Evolutionary conservation across 179 eudicot species (phyloP).

Genomic region (Heliamphora pulchella): DNA sequence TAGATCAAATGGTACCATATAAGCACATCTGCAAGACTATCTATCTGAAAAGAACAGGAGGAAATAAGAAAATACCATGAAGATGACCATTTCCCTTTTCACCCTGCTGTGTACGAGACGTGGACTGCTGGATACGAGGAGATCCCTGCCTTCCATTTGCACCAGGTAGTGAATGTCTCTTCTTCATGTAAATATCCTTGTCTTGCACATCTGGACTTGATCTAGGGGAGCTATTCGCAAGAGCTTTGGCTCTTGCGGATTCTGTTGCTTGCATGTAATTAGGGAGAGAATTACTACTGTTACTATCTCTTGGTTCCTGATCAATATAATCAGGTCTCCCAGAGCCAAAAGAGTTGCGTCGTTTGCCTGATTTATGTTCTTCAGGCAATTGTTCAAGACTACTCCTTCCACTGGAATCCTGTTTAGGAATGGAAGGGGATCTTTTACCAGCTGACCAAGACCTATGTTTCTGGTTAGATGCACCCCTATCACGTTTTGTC

Average conservation of each 20-base stretch:
- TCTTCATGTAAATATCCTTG: constrained; percentile 47
- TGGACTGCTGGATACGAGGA: constrained; percentile 50
- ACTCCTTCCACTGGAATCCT: constrained; percentile 45
- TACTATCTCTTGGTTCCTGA: constrained; percentile 73
- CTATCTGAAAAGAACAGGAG: constrained; percentile 1
- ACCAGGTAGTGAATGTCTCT: constrained; percentile 72
- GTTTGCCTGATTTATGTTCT: constrained; percentile 54
- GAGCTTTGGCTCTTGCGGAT: constrained; percentile 78
- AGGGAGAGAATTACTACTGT: constrained; percentile 50
- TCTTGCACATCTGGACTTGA: constrained; percentile 83
- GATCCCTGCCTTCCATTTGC: constrained; percentile 61
- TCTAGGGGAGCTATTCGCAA: constrained; percentile 56
- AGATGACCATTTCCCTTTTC: constrained; percentile 52
- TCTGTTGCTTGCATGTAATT: constrained; percentile 93
- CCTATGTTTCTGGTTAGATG: constrained; percentile 37
- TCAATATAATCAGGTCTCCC: constrained; percentile 54
- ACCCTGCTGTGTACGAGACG: constrained; percentile 37
- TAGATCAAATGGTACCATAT: background rate
- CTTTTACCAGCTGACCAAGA: constrained; percentile 43
- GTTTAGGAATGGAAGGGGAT: constrained; percentile 34
- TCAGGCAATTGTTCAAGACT: constrained; percentile 52
- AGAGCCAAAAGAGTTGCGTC: constrained; percentile 65
- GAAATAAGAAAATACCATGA: constrained; percentile 37
- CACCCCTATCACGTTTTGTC: constrained; percentile 40
- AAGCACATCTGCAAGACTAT: background rate